These are phyloP conservation scores for Colletotrichum cuscutae DNA, from an alignment of 2,329 filamentous ascomycete genomes.

Conservation along the genomic window DNA sequence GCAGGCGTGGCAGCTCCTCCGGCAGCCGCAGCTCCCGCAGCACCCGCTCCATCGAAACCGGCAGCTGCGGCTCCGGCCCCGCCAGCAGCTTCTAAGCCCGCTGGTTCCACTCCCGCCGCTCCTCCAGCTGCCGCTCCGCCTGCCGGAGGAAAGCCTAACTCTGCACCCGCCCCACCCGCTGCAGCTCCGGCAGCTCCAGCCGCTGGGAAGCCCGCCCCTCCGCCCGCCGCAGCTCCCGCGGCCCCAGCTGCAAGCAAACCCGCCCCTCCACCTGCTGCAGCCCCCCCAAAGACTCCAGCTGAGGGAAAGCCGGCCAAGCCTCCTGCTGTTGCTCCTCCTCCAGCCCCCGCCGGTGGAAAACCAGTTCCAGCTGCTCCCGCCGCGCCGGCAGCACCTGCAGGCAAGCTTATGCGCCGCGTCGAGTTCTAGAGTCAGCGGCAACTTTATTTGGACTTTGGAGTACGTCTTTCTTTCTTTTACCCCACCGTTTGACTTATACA, in stretches of 20 bases:
- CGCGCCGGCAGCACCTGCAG: too few species aligned
- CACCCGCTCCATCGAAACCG: neutral
- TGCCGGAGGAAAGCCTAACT: neutral
- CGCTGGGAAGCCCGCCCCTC: constrained; percentile 12
- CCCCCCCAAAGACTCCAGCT: neutral
- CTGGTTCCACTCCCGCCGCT: neutral
- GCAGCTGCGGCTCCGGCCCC: neutral
- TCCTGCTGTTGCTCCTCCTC: neutral
- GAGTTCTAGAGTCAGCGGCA: neutral
- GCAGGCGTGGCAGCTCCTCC: neutral
- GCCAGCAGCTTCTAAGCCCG: neutral
- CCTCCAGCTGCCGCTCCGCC: neutral
- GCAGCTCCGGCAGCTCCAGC: constrained; percentile 2
- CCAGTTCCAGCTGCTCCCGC: neutral
- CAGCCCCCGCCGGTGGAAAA: neutral
- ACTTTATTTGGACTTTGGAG: neutral
- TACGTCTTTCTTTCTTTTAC: neutral
- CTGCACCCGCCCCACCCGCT: neutral
- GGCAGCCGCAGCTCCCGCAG: neutral
- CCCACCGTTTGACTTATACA: neutral
- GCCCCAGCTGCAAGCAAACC: neutral
- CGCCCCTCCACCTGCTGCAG: neutral
- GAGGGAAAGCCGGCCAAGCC: neutral
- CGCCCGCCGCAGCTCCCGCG: neutral
- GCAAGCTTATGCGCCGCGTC: neutral